Percentiles rank a stretch among this genome's conserved stretches.
Evolutionary conservation across 2,329 filamentous ascomycete species (phyloP).

Genomic region (Diaporthe ilicicola): DNA sequence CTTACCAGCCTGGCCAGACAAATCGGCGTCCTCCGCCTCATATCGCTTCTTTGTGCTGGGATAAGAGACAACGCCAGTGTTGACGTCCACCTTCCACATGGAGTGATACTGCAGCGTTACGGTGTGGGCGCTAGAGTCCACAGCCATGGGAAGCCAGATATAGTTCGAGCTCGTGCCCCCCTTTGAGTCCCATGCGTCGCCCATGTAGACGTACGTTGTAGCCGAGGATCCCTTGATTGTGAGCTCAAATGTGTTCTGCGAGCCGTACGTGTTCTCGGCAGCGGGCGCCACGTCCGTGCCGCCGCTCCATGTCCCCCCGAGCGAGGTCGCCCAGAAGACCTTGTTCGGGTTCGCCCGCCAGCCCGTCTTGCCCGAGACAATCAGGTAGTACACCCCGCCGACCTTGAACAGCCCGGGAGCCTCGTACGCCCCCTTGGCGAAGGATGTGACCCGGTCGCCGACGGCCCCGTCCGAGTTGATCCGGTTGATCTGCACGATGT

Average conservation of each 20-base stretch:
- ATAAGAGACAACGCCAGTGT: constrained; percentile 46
- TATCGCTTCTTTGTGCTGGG: constrained; percentile 45
- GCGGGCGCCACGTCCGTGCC: constrained; percentile 46
- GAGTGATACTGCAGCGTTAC: constrained; percentile 48
- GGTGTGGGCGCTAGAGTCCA: constrained; percentile 43
- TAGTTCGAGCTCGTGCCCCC: constrained; percentile 47
- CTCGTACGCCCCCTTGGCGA: constrained; percentile 46
- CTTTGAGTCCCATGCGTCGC: constrained; percentile 47
- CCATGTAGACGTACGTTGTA: constrained; percentile 49
- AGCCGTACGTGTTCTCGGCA: constrained; percentile 46
- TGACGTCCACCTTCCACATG: constrained; percentile 50
- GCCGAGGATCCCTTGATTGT: constrained; percentile 43
- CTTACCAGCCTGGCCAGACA: constrained; percentile 40
- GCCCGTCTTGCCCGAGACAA: constrained; percentile 48
- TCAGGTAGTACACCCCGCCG: constrained; percentile 46
- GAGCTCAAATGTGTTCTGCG: constrained; percentile 48
- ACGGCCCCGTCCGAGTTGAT: constrained; percentile 48
- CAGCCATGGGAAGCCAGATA: constrained; percentile 49
- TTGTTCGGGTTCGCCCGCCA: constrained; percentile 48
- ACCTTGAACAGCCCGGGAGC: constrained; percentile 46
- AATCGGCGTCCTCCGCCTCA: constrained; percentile 42
- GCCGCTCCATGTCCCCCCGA: constrained; percentile 44
- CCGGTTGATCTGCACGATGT: constrained; percentile 49
- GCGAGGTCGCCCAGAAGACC: constrained; percentile 45
- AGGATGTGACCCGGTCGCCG: constrained; percentile 41